These are phyloP conservation scores for Xylariaceae sp. DNA, from an alignment of 2,329 filamentous ascomycete genomes.

Conservation along the genomic window DNA sequence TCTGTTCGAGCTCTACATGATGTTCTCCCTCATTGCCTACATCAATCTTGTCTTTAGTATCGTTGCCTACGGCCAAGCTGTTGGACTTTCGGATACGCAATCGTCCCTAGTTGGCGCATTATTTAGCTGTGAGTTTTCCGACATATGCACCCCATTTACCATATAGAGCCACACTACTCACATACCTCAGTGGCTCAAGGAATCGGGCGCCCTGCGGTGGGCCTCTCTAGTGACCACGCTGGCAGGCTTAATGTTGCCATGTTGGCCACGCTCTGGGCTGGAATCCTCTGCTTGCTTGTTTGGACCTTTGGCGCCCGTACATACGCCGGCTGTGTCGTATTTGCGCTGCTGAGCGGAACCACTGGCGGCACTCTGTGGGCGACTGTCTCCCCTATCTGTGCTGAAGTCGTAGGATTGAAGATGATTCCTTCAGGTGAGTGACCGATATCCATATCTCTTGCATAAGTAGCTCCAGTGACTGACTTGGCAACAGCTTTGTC, in stretches of 20 bases:
- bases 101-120: conserved; percentile 69
- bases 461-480: conserved; percentile 4
- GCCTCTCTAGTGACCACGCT: conserved; percentile 65
- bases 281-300: conserved; percentile 63
- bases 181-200: conserved; percentile 50
- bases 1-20: conserved; percentile 62
- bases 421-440: conserved; percentile 58
- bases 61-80: conserved; percentile 65
- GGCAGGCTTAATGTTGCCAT: conserved; percentile 72
- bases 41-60: conserved; percentile 73
- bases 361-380: conserved; percentile 71
- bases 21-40: conserved; percentile 70
- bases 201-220: conserved; percentile 67
- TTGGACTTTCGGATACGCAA: conserved; percentile 64
- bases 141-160: conserved; percentile 20
- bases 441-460: neutral
- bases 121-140: conserved; percentile 54
- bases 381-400: conserved; percentile 64
- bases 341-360: conserved; percentile 60
- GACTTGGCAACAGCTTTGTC: conserved; percentile 46
- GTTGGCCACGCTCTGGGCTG: conserved; percentile 59
- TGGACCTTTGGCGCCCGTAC: conserved; percentile 66
- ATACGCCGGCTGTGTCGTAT: conserved; percentile 67
- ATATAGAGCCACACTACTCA: neutral
- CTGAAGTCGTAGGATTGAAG: conserved; percentile 69